Percentiles rank a stretch among this genome's conserved stretches.
Evolutionary conservation across 192 early-diverging fungal species (phyloP).

Genomic region (Coemansia sp.): DNA sequence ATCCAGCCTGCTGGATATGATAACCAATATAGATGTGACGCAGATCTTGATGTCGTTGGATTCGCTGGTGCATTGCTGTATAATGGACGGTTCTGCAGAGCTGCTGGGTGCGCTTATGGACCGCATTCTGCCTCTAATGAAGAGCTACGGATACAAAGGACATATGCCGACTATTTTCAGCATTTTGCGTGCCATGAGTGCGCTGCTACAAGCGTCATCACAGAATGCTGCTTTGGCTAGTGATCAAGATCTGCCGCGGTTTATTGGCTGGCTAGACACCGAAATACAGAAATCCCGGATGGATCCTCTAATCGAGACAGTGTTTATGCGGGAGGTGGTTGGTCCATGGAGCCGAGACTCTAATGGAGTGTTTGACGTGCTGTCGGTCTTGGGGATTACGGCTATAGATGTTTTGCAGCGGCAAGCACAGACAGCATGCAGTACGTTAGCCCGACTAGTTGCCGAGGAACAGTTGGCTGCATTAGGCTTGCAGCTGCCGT

Average conservation of each 20-base stretch:
- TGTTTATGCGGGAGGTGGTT: constrained; percentile 23
- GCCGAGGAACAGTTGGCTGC: constrained; percentile 44
- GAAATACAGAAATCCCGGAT: constrained; percentile 23
- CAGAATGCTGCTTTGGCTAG: neutral
- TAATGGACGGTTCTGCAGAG: neutral
- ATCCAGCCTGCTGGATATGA: constrained; percentile 3
- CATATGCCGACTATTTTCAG: constrained; percentile 43
- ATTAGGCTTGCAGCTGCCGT: constrained; percentile 22
- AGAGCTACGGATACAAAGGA: constrained; percentile 16
- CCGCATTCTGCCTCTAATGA: constrained; percentile 30
- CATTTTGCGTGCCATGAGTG: constrained; percentile 15
- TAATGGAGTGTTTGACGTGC: neutral
- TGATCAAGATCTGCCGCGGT: constrained; percentile 41
- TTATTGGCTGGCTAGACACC: constrained; percentile 39
- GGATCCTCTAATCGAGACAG: constrained; percentile 24
- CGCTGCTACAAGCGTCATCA: constrained; percentile 6
- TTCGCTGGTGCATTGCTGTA: constrained; percentile 16
- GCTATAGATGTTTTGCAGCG: constrained; percentile 17
- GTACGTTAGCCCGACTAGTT: constrained; percentile 18
- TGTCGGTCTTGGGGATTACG: constrained; percentile 19
- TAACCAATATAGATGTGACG: constrained; percentile 17
- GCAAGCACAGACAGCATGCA: constrained; percentile 19
- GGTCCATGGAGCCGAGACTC: constrained; percentile 31
- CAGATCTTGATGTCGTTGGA: constrained; percentile 27
- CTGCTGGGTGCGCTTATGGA: constrained; percentile 15